These are phyloP conservation scores for Stephania cephalantha DNA, from an alignment of 164 flowering plant species.

Conservation along the genomic window DNA sequence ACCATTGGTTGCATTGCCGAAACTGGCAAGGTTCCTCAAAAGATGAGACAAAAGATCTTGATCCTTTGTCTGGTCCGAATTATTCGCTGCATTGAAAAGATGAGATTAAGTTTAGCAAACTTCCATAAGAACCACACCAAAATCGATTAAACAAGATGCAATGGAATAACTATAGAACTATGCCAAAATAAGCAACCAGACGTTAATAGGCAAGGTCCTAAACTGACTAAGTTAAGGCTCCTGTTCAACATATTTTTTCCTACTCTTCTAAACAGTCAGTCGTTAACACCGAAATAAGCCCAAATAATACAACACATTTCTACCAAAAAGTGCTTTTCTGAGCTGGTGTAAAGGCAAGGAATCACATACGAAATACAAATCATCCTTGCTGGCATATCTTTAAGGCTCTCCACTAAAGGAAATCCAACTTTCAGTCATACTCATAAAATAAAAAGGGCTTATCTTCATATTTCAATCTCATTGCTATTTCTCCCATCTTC, in stretches of 20 bases:
- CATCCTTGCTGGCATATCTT: background rate
- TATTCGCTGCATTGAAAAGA: constrained; percentile 40
- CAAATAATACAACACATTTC: too few species aligned
- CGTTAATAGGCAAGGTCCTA: too few species aligned
- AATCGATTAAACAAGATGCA: background rate
- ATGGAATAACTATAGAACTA: background rate
- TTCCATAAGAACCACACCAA: background rate
- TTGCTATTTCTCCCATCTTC: background rate
- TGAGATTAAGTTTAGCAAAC: background rate
- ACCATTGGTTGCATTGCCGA: constrained; percentile 30
- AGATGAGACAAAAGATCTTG: constrained; percentile 60
- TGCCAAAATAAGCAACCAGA: background rate
- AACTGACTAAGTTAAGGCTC: too few species aligned
- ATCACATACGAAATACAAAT: too few species aligned
- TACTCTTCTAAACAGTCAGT: too few species aligned
- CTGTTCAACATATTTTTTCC: too few species aligned
- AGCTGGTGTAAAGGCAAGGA: too few species aligned
- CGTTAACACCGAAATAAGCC: too few species aligned
- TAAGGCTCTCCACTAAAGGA: background rate
- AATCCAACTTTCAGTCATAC: too few species aligned
- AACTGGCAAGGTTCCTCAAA: constrained; percentile 44
- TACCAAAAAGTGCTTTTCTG: too few species aligned
- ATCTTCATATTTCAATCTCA: background rate
- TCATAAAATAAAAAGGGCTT: too few species aligned
- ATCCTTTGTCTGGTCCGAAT: constrained; percentile 38